Base-by-base conservation (phyloP, 495 filamentous ascomycete species). In the Talaromyces borbonicus region DNA sequence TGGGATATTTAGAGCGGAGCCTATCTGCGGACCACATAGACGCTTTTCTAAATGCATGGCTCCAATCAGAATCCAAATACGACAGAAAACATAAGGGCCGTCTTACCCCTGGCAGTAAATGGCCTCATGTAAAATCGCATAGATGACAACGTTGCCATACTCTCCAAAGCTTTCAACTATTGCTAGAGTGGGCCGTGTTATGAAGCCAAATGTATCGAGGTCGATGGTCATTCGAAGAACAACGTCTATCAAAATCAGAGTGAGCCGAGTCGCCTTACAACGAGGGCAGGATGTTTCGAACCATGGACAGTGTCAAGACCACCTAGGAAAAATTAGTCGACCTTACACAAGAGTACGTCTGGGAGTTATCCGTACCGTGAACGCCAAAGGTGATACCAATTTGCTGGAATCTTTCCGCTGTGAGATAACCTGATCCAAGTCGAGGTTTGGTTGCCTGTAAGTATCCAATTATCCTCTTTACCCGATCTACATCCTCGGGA, bases 71-170 rank as follows among this genome's bases (percentile, higher is more conserved):
- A 22, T 23, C 11, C 19, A 30, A 8, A 8, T n/a, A 11, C 24
- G 7, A 5, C 2, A 4, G 12, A n/a, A 22, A 18, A 35, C 8
- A 11, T 7, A 18, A 32, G 2, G 3, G 37, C 42, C 14, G 14
- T 9, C 62, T 57, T 56, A 72, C 73, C 67, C 67, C 56, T 76
- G 75, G 56, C 83, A 88, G 66, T 96, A 97, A 47, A 84, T 77
- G 4, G 84, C 67, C 59, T 97, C 92, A 49, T 97, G 90, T 1
- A 93, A 64, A 23, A 95, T 63, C 16, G 87, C 81, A 57, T 96
- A 97, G 47, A 96, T 77, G 29, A 89, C 73, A 46, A 78, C 74
- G 11, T 74, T 74, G 52, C 96, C 88, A 54, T 86, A 87, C 2
- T 71, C 67, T 7, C 79, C 72, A 24, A 71, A 67, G 5, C 65